Conservation (phyloP, 345 rosid genomes). For the Chamaenerion angustifolium region DNA sequence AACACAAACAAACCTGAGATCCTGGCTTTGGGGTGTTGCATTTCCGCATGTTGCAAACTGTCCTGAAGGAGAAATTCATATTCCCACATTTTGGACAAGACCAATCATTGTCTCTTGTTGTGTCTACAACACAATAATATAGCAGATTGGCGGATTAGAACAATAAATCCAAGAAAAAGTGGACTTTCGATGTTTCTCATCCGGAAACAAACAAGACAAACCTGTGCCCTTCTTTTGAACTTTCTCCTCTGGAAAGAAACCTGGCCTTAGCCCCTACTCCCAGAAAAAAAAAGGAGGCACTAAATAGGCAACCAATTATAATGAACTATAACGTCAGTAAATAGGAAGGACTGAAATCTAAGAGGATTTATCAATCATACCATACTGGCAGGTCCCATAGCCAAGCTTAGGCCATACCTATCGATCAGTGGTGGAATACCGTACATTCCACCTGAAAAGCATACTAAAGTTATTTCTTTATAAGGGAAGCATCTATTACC, state of each 20-base stretch:
- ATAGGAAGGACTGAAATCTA: no score
- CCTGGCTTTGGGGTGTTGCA: conserved; percentile 98
- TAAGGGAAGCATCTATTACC: not conserved
- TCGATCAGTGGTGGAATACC: conserved; percentile 85
- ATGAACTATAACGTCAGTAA: not conserved
- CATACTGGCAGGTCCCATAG: conserved; percentile 75
- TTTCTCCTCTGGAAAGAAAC: conserved; percentile 69
- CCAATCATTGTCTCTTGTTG: conserved; percentile 90
- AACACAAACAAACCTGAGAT: conserved; percentile 55
- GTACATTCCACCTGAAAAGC: conserved; percentile 58
- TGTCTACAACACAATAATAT: conserved; percentile 36
- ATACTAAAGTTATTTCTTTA: not conserved
- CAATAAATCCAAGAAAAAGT: not conserved
- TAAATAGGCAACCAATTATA: conserved; percentile 4
- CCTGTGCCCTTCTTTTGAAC: conserved; percentile 50
- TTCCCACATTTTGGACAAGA: conserved; percentile 96
- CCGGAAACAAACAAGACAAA: conserved; percentile 5
- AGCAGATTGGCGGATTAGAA: not conserved
- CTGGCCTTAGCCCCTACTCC: conserved; percentile 73
- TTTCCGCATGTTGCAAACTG: conserved; percentile 96
- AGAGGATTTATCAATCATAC: conserved; percentile 26
- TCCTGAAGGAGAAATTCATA: conserved; percentile 86
- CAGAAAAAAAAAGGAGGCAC: conserved; percentile 3
- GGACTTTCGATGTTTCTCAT: not conserved
- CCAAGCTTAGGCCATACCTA: conserved; percentile 74